Percentiles rank a stretch among this genome's conserved stretches.
These are phyloP conservation scores for Cyberlindnera euphorbiiphila DNA, from an alignment of 805 yeast genomes.

Conservation along the genomic window DNA sequence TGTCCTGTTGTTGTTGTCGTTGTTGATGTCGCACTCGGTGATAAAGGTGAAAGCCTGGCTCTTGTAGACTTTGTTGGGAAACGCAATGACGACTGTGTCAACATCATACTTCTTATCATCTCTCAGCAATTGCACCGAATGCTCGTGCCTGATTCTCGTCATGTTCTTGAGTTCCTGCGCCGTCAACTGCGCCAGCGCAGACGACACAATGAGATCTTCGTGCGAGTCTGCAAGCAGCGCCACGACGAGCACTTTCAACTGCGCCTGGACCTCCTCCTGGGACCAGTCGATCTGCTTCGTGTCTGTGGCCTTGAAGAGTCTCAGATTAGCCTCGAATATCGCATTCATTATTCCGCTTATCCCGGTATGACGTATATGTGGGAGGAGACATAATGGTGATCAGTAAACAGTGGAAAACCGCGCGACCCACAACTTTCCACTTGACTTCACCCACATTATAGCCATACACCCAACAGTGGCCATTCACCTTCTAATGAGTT, in stretches of 20 bases:
- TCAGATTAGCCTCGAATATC: constrained; percentile 18
- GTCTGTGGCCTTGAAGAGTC: constrained; percentile 17
- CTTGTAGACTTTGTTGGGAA: constrained; percentile 23
- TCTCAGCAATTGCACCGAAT: constrained; percentile 2
- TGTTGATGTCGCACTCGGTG: background rate
- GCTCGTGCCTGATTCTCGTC: constrained; percentile 12
- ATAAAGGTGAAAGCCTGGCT: constrained; percentile 20
- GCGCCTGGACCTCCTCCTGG: constrained; percentile 6
- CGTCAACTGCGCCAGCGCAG: constrained; percentile 16
- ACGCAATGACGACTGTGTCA: constrained; percentile 10
- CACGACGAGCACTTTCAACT: constrained; percentile 21
- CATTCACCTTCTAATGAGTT: constrained; percentile 17
- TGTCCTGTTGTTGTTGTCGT: too few species aligned
- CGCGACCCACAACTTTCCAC: too few species aligned
- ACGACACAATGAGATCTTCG: constrained; percentile 22
- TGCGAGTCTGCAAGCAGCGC: constrained; percentile 23
- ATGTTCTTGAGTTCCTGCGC: constrained; percentile 16
- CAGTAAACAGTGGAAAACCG: too few species aligned
- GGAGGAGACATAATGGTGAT: too few species aligned
- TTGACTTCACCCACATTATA: too few species aligned
- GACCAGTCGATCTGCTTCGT: constrained; percentile 10
- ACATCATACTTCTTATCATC: constrained; percentile 7
- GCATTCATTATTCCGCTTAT: constrained; percentile 10
- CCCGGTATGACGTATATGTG: background rate
- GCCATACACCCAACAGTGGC: too few species aligned